Evolutionary conservation across 352 stramenopile species (phyloP), one percentile per base, ranked within the genome.

Genomic region (Phytophthora chlamydospora): DNA sequence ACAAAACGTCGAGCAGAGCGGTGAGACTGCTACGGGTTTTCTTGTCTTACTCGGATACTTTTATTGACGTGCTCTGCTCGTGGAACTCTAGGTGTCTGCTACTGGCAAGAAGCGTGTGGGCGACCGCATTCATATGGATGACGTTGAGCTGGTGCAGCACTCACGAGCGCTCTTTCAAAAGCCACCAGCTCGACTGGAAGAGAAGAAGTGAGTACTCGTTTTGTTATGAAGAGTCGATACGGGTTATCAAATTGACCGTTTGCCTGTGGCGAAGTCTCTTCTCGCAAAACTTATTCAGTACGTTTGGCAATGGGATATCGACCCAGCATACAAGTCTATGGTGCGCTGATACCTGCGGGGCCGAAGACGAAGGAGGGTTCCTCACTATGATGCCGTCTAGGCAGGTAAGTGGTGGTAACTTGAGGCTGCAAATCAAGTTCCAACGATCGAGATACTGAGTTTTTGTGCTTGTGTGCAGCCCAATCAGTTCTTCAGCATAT

Each of bases 41-140:
- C 8, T 45, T 19, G 33, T 14, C 17, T 17, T 36, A 19, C 19
- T 58, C 14, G 17, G 17, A 31, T 59, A 4, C 32, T 7, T 40
- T 12, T n/a, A 7, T 56, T 41, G n/a, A 45, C n/a, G 4, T 31
- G 31, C 12, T 41, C 14, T 44, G 6, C 19, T 19, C 19, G n/a
- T 46, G 43, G 17, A 21, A 50, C 34, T 14, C 24, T 48, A 61
- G 39, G 13, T 46, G 19, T 60, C 40, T 10, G 32, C 13, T 21
- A 33, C 17, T 45, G 34, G 21, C n/a, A 73, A 57, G 33, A 74
- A 66, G 29, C 55, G 83, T 17, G 62, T 90, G 19, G 83, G 83
- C 13, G 80, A 90, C 35, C 66, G 68, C 12, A 90, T 90, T 32
- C 58, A 50, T 12, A 90, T 90, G 78, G 48, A 51, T 8, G 76